Base-by-base conservation (phyloP, 495 filamentous ascomycete genomes). In the Trypethelium eluteriae region DNA sequence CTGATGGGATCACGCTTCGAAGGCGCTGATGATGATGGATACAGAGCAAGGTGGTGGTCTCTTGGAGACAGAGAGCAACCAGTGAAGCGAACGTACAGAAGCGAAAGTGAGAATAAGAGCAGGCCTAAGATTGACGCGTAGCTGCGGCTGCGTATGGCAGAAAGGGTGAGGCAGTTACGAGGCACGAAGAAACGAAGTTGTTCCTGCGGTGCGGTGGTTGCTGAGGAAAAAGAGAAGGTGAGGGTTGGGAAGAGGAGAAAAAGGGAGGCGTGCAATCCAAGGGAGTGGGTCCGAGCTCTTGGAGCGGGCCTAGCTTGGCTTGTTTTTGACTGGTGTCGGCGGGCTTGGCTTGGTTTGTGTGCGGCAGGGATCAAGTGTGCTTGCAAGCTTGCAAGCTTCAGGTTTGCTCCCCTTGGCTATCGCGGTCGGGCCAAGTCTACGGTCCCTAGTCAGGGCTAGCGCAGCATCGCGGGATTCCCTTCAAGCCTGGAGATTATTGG, bases 21-120 rank as follows among this genome's bases (percentile, higher is more conserved):
- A 35, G 53, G 18, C 25, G 53, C 32, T 59, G 53, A 59, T 59
- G 53, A 59, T 59, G 53, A 59, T 59, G 53, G 53, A 59, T 59
- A 59, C 53, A 36, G 53, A 59, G 53, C 53, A 59, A 59, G 18
- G 53, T 59, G 32, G 53, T 59, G 7, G 18, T 59, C 53, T 35
- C 25, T 36, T 59, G 53, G 25, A 25, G 25, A 25, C 25, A 25
- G 25, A 25, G 25, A 25, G 25, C 25, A 25, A 25, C 7, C 5
- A 59, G 6, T 7, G 53, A 59, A 32, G 25, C 25, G 11, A 59
- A 59, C 53, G 6, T 5, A 18, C n/a, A 3, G 32, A 32, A 59
- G 53, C 53, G 53, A 59, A 36, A 5, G 53, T 35, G 18, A 18
- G 36, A 32, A 59, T 9, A 34, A 59, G 53, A 59, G 53, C 53